Evolutionary conservation across 1,139 yeast species (phyloP).

Genomic region (Pichia sp.): DNA sequence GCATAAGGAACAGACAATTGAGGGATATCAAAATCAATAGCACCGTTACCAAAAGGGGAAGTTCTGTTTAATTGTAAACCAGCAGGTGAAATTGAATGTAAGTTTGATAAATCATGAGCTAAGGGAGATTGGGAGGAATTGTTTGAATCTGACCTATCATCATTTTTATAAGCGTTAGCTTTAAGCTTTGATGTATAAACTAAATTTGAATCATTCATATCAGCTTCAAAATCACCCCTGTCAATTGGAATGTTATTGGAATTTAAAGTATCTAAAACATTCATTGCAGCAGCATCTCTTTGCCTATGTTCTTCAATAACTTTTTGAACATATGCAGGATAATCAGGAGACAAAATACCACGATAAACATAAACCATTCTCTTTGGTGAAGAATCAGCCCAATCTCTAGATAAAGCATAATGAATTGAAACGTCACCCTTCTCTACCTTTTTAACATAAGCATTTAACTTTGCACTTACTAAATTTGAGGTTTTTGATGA

Average conservation of each 20-base stretch:
- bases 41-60: constrained; percentile 43
- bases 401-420: constrained; percentile 73
- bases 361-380: constrained; percentile 84
- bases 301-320: constrained; percentile 34
- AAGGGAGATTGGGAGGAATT: constrained; percentile 5
- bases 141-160: constrained; percentile 1
- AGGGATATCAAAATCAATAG: constrained; percentile 41
- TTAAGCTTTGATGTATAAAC: constrained; percentile 7
- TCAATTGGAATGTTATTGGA: constrained; percentile 11
- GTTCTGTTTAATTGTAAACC: constrained; percentile 24
- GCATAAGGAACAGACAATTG: constrained; percentile 62
- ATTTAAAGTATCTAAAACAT: neutral
- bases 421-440: constrained; percentile 64
- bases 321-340: constrained; percentile 60
- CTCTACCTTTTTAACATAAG: constrained; percentile 77
- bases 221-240: constrained; percentile 8
- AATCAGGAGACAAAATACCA: constrained; percentile 66
- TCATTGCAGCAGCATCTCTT: constrained; percentile 27
- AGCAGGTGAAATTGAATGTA: constrained; percentile 24
- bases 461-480: constrained; percentile 75
- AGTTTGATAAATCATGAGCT: constrained; percentile 10
- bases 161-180: neutral
- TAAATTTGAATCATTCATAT: constrained; percentile 8
- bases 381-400: constrained; percentile 86
- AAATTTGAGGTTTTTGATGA: constrained; percentile 77